Base-by-base conservation (phyloP, 768 basidiomycete species). In the Trametes villosa region DNA sequence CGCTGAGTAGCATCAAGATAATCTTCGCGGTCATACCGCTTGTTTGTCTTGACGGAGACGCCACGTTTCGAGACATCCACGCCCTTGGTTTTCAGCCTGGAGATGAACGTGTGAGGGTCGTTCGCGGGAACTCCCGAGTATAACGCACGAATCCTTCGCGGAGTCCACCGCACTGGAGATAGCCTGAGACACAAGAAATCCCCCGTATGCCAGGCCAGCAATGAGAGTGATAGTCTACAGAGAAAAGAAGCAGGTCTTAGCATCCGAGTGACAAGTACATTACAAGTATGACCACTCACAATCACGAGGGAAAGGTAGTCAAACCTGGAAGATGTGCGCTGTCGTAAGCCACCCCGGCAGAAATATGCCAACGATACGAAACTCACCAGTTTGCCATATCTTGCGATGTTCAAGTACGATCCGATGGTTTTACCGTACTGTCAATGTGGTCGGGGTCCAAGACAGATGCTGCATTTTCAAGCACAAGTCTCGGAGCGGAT, bases 1-100 rank as follows among this genome's bases (percentile, higher is more conserved):
- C 89, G 76, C 68, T 90, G 89, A 17, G 88, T 90, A 8, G 88
- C 87, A 67, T 90, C 88, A 3, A 91, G 75, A 60, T 91, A 91
- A 41, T 82, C 79, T 53, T 87, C 83, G 40, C 86, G 77, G 60
- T 84, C 83, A 62, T 87, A 80, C 7, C 80, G 78, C 59, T 79
- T 81, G 22, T 78, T 70, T 1, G 88, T 91, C 73, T 88, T 89
- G 42, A 91, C 77, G 0, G 86, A 81, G 13, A 91, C 77, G 4
- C 89, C 89, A 4, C 76, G 75, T n/a, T 77, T 71, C 0, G 87
- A 85, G 46, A 91, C 72, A 30, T 83, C 73, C 49, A 85, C 74
- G 9, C 89, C 89, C 61, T 76, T 79, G 11, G 75, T 74, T 70
- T 86, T 84, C 48, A 91, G 74, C 46, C 86, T 88, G 53, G 44